A percentile compares a stretch with the other conserved stretches of the same genome.
Conservation (phyloP, 169 alveolate species). For the Cyclospora cayetanensis region DNA sequence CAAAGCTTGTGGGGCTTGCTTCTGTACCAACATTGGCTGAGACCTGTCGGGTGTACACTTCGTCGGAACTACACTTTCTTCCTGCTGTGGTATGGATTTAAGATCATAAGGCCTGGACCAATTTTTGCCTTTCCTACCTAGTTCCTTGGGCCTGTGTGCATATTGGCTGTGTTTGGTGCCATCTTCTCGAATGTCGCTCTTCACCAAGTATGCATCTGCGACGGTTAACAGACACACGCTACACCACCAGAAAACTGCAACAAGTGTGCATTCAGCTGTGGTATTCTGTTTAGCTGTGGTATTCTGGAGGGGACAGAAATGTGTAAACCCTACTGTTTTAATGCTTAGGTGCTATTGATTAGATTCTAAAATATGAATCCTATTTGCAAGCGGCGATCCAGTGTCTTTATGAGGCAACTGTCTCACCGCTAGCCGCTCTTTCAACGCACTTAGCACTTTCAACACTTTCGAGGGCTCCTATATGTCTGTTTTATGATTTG, state of each 20-base stretch:
- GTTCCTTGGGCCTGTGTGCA: too few species aligned
- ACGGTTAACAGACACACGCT: background rate
- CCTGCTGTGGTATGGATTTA: too few species aligned
- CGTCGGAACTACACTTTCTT: too few species aligned
- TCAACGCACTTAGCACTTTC: background rate
- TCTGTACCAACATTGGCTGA: too few species aligned
- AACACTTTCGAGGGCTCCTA: background rate
- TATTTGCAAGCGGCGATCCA: background rate
- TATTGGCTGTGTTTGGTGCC: too few species aligned
- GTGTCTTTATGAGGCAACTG: background rate
- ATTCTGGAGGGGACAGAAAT: background rate
- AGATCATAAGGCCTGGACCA: too few species aligned
- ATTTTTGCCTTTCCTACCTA: too few species aligned
- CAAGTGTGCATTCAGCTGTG: too few species aligned
- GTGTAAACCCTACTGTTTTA: background rate
- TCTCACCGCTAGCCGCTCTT: background rate
- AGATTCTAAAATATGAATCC: background rate
- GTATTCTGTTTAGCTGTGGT: background rate
- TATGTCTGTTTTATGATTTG: background rate
- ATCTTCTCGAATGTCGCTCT: too few species aligned
- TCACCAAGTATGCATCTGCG: background rate
- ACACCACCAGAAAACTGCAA: background rate
- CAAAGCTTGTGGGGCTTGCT: too few species aligned
- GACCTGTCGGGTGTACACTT: too few species aligned
- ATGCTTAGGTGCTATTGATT: background rate